Base-by-base conservation (phyloP, 2,329 filamentous ascomycete species). In the Stagonosporopsis chrysanthemi region DNA sequence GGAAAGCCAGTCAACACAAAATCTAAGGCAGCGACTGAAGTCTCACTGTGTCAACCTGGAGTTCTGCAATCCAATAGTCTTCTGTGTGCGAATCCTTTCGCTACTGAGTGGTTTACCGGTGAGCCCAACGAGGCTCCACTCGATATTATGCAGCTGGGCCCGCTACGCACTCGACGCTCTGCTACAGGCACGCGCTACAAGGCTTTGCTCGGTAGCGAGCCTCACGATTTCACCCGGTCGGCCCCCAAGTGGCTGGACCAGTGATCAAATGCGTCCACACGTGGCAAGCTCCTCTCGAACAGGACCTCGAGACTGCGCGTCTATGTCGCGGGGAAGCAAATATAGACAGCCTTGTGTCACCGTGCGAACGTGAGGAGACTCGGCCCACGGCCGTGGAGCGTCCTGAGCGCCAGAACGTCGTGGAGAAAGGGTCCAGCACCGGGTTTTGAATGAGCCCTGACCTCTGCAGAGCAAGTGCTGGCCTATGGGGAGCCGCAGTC, bases 221-320 rank as follows among this genome's bases (percentile, higher is more conserved):
- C 42, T 53, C 50, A 31, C 43, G 31, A 12, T 22, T 35, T 36
- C 42, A 45, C 19, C 22, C 50, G 33, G 41, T 12, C 15, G 31
- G 9, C 31, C 14, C 38, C 33, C 49, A 45, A 45, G 49, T 53
- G 50, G 50, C 38, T 29, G 29, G 23, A 39, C 45, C 52, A 40
- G 41, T 41, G 33, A 42, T 35, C 39, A 49, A 26, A 36, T 15
- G 42, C 51, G 39, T n/a, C 53, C 56, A 66, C 62, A 66, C 64
- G 64, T 66, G 64, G 60, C 63, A 61, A 11, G 47, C 47, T 38
- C 19, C 33, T n/a, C 41, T 19, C 41, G 23, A 42, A 29, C 40
- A 42, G 15, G 14, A 11, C 9, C 14, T 14, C 22, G 19, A 38
- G 35, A 22, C 35, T 19, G 35, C 12, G 35, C 35, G 35, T 38